Base-by-base conservation (phyloP, 1,284 basidiomycete genomes). In the Athelia psychrophila region DNA sequence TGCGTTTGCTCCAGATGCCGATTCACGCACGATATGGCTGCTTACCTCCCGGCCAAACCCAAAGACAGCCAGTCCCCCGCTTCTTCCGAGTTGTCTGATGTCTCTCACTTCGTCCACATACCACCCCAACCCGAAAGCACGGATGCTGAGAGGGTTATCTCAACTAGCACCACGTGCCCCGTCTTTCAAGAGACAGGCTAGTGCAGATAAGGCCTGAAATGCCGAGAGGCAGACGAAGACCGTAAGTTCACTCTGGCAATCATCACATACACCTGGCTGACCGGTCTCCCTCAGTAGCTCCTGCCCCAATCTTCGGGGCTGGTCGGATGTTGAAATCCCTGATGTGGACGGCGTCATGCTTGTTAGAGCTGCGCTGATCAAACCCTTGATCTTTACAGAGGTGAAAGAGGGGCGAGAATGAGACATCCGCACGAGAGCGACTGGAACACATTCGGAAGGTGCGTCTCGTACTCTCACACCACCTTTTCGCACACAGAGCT, bases 341-440 rank as follows among this genome's bases (percentile, higher is more conserved):
- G 88, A 88, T 10, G 94, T 97, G 0, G 95, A 98, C 64, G 95
- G 95, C 4, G 79, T 97, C 49, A 98, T 98, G 96, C 80, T 98
- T 38, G 96, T 87, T 1, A 79, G 96, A 23, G 96, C 96, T 0
- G 96, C 95, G 0, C 76, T 98, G 52, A 98, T 98, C 72, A 98
- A 98, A 67, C 90, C 93, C 1, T 95, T 93, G 93, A 87, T 95
- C 53, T 98, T 98, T 69, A 98, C 95, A 1, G 96, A 99, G 70
- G 86, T 98, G 65, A 91, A 95, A 64, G 95, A 98, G 65, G 78
- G 77, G 27, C 71, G 91, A 47, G 93, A 96, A 63, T 98, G 95
- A 95, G 95, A 98, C 64, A 98, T 90, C 84, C 56, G 83, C 93
- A 12, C 77, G 88, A 1, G 96, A 98, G 72, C 78, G 96, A n/a